Percentiles rank a stretch among this genome's conserved stretches.
Conservation (phyloP, 2,329 filamentous ascomycete genomes). For the Triangularia setosa region DNA sequence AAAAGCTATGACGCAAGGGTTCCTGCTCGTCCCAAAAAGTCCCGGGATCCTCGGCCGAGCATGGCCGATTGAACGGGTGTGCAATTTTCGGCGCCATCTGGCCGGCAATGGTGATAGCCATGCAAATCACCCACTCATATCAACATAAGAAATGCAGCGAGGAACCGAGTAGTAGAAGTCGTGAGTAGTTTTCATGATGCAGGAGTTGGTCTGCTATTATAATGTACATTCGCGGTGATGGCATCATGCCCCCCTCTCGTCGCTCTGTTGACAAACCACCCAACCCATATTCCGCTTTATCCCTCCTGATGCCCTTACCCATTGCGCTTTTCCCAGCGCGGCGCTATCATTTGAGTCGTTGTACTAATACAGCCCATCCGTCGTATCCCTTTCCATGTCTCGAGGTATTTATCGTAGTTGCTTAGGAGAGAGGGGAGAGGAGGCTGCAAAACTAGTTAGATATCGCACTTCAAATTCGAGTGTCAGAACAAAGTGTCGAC, state of each 20-base stretch:
- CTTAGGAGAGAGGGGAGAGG: constrained; percentile 61
- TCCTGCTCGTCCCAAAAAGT: constrained; percentile 2
- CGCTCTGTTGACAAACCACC: background rate
- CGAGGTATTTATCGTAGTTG: constrained; percentile 9
- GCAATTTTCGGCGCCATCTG: background rate
- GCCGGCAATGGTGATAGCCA: background rate
- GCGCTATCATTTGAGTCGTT: constrained; percentile 4
- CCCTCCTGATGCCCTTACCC: background rate
- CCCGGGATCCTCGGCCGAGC: constrained; percentile 14
- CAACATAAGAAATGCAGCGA: background rate
- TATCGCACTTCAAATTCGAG: background rate
- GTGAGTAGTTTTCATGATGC: background rate
- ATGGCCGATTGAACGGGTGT: constrained; percentile 9
- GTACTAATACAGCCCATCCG: constrained; percentile 16
- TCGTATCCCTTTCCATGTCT: constrained; percentile 7
- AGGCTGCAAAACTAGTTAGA: constrained; percentile 40
- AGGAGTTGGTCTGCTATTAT: constrained; percentile 20
- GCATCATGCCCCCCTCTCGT: constrained; percentile 4
- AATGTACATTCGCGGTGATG: constrained; percentile 22
- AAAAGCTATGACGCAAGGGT: constrained; percentile 19
- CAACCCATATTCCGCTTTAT: background rate
- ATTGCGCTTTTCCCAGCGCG: background rate
- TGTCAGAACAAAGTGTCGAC: background rate
- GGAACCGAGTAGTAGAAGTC: background rate
- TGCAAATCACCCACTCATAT: background rate